Conservation (phyloP, 2,329 filamentous ascomycete genomes). For the Cladorrhinum sp. region DNA sequence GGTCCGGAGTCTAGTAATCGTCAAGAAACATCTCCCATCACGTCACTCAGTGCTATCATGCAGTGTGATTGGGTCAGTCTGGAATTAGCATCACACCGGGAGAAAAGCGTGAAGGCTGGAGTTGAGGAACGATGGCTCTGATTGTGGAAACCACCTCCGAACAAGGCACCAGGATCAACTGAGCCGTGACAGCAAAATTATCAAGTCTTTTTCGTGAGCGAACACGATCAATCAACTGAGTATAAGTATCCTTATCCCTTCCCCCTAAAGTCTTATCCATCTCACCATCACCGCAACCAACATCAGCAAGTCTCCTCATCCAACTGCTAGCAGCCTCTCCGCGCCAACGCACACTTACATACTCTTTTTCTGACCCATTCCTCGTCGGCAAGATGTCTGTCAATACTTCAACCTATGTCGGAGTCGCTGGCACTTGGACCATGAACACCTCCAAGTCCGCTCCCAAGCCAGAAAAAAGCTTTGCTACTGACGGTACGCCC, state of each 20-base stretch:
- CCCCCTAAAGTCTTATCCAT: neutral
- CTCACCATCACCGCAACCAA: neutral
- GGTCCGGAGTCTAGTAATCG: neutral
- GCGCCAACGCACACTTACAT: neutral
- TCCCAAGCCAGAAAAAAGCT: conserved; percentile 4
- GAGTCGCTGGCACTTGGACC: conserved; percentile 13
- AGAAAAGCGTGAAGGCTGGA: neutral
- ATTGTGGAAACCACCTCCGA: neutral
- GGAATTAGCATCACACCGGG: neutral
- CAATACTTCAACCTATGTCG: conserved; percentile 2
- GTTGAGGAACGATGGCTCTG: neutral
- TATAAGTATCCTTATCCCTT: neutral
- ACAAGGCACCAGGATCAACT: neutral
- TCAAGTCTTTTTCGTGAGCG: neutral
- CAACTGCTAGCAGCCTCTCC: neutral
- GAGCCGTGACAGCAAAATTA: neutral
- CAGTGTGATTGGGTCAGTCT: neutral
- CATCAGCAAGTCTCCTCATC: neutral
- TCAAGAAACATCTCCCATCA: no score
- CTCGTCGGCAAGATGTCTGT: neutral
- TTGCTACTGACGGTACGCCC: conserved; percentile 7
- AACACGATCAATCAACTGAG: neutral
- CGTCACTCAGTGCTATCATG: neutral
- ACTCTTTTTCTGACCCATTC: neutral
- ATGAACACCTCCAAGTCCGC: conserved; percentile 4